Evolutionary conservation across 345 rosid genomes (phyloP), one percentile per base, ranked within the genome.

Genomic region (Lumnitzera littorea): DNA sequence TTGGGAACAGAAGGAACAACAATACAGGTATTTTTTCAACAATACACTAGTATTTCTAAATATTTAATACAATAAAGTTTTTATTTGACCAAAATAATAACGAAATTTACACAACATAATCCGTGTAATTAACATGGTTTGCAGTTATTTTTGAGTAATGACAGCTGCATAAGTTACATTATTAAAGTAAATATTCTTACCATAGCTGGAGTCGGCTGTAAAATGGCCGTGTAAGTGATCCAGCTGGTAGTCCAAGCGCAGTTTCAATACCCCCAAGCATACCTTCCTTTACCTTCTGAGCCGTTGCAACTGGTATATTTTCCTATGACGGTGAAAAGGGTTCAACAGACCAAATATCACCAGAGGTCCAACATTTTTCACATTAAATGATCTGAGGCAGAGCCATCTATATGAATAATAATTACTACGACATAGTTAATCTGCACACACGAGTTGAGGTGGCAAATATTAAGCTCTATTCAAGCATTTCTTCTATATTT

Each of bases 231-330:
- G 60, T 84, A 72, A 87, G 92, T 43, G 85, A 84, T 66, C 82
- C 80, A 70, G 74, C 78, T n/a, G 82, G 71, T 13, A 87, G 67
- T 60, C 98, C 94, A 41, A 82, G 77, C 4, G 89, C 96, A 2
- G 68, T 53, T 80, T 87, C 90, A 20, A 85, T 89, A 27, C 96
- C 96, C 55, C 76, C 79, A 49, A 91, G 82, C 97, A 92, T 87
- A 29, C 72, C 83, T 17, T 72, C 50, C 72, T 71, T 87, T 67
- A 89, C 95, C 78, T 75, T 92, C 69, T 87, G 91, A 13, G 82
- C 76, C 12, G 91, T 92, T 53, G 80, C 84, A 49, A 62, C 76
- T 13, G 98, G 96, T 10, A 89, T 82, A 51, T 85, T 87, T 79
- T 92, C 98, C 96, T 89, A 50, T n/a, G 29, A 47, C 3, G 41